phyloP scores from a whole-genome alignment of 371 early-diverging fungal genomes.

The Cokeromyces recurvatus region DNA sequence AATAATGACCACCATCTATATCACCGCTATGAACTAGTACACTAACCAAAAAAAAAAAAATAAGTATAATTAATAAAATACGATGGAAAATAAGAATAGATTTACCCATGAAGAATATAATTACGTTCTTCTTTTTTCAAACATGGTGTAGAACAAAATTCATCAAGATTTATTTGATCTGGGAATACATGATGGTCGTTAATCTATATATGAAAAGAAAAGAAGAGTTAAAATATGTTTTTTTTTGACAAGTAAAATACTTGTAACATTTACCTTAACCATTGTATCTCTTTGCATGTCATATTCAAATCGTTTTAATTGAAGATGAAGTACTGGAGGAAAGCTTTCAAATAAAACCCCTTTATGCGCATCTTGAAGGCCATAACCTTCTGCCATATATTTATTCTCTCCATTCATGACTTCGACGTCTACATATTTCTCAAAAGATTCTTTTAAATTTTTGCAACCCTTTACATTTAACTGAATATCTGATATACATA shows the following conservation, averaged over 20 bases:
- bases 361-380: conserved; percentile 95
- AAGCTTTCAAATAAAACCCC: conserved; percentile 92
- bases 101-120: conserved; percentile 78
- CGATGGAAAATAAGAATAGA: neutral
- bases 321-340: conserved; percentile 96
- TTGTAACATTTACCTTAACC: conserved; percentile 85
- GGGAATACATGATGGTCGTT: conserved; percentile 98
- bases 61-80: neutral
- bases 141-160: conserved; percentile 58
- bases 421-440: conserved; percentile 82
- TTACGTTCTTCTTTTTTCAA: conserved; percentile 4
- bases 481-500: conserved; percentile 72
- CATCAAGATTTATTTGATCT: conserved; percentile 77
- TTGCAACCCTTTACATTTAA: conserved; percentile 92
- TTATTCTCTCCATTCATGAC: conserved; percentile 97
- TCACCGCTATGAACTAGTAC: conserved; percentile 98
- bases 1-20: conserved; percentile 96
- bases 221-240: neutral
- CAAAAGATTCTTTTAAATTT: conserved; percentile 87
- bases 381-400: conserved; percentile 95
- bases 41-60: conserved; percentile 24
- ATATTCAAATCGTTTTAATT: conserved; percentile 97
- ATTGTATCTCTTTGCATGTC: conserved; percentile 88
- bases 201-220: conserved; percentile 46
- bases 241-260: too few species aligned